Evolutionary conservation across 2,329 filamentous ascomycete genomes (phyloP).

Genomic region (Beauveria medogensis): DNA sequence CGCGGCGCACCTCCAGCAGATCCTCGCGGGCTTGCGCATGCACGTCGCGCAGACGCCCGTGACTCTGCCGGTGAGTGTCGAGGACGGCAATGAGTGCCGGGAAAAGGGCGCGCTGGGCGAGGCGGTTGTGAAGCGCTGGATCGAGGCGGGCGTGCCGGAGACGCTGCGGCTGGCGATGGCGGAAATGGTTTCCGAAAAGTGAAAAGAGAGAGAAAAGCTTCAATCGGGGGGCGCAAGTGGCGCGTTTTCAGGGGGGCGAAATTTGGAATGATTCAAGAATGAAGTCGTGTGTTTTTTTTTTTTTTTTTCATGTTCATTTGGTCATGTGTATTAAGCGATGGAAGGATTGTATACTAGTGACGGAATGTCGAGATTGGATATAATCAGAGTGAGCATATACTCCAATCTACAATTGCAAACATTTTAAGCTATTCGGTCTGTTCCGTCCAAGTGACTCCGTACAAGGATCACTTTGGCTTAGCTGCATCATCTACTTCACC

Average conservation of each 20-base stretch:
- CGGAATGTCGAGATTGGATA: background rate
- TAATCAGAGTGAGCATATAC: background rate
- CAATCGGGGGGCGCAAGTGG: background rate
- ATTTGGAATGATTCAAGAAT: background rate
- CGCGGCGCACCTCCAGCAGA: constrained; percentile 14
- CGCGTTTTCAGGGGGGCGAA: too few relatives aligned
- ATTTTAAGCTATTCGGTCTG: background rate
- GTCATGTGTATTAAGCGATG: constrained; percentile 1
- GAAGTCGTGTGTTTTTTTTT: background rate
- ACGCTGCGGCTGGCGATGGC: background rate
- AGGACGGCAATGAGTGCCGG: background rate
- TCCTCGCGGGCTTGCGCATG: constrained; percentile 15
- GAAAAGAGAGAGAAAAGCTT: background rate
- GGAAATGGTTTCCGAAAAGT: background rate
- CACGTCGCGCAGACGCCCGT: background rate
- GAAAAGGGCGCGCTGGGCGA: background rate
- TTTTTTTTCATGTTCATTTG: background rate
- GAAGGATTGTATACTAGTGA: background rate
- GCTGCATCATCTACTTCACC: background rate
- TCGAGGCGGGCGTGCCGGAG: background rate
- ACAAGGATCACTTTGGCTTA: background rate
- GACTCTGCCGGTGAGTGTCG: background rate
- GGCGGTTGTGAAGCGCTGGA: background rate
- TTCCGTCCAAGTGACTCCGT: background rate
- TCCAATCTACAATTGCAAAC: background rate